Conservation (phyloP, 129 eudicot species). For the Tagetes erecta region DNA sequence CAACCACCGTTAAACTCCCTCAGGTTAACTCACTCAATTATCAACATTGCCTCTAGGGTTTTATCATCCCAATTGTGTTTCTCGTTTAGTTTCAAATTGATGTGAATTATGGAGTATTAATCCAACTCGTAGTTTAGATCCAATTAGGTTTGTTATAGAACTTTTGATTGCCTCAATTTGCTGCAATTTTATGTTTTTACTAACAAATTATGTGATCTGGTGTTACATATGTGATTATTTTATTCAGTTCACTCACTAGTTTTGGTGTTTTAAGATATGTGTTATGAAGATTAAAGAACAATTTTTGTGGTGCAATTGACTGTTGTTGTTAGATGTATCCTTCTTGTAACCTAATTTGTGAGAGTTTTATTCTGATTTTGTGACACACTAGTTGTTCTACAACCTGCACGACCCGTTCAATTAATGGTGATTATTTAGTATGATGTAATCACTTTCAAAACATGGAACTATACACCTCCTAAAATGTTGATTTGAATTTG, state of each 20-base stretch:
- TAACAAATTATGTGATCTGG: not conserved
- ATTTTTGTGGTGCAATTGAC: not conserved
- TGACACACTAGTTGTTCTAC: not conserved
- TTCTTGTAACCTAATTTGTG: not conserved
- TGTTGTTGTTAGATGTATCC: not conserved
- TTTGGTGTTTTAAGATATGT: not conserved
- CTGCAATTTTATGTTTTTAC: not conserved
- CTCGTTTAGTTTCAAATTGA: constrained; percentile 9
- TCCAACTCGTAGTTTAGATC: not conserved
- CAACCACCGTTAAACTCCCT: constrained; percentile 93
- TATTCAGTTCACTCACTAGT: not conserved
- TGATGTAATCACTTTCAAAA: not conserved
- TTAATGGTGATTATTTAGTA: not conserved
- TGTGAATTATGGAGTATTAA: not conserved
- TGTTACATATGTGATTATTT: not conserved
- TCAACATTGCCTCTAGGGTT: constrained; percentile 13
- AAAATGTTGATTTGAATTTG: not conserved
- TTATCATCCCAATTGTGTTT: constrained; percentile 9
- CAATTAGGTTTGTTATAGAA: not conserved
- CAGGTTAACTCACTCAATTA: constrained; percentile 45
- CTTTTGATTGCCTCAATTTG: not conserved
- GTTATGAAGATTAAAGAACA: not conserved
- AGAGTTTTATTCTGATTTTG: not conserved
- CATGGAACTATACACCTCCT: not conserved
- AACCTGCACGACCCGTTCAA: not conserved